Evolutionary conservation across 2,329 filamentous ascomycete species (phyloP), one percentile per base, ranked within the genome.

Genomic region (Aspergillus clavatus): DNA sequence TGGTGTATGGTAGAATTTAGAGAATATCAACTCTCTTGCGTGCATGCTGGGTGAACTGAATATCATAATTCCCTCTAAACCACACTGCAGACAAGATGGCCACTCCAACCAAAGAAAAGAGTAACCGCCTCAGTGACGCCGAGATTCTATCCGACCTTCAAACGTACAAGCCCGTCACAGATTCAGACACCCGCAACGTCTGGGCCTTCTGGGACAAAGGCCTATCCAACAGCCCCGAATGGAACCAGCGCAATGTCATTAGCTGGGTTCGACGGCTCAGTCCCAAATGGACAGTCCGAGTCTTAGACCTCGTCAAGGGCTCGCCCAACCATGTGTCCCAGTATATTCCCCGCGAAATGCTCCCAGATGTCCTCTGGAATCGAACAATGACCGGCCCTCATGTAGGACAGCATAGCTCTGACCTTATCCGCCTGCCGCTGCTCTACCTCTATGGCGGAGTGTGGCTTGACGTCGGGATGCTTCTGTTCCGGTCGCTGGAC

Each of bases 171-270:
- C 26, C 26, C 26, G 26, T 27, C 26, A 27, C 26, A 3, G 26
- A 27, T 27, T 27, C 26, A 27, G 26, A 27, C 26, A 27, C 26
- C 26, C 26, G 26, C 26, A 73, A 73, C 39, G 55, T 73, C 1
- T 73, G 71, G 71, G 67, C 69, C 4, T 73, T 64, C 51, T 73
- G 70, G 70, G 57, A 72, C 48, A 43, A 61, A 2, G 70, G 70
- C 3, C 59, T 66, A 22, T 24, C 56, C 3, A 45, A 47, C 6
- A 72, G 72, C 61, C 69, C 66, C 6, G 57, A 61, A 8, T 68
- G 67, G 52, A 65, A 63, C 37, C 60, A 61, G 33, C 56, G 58
- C 19, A 74, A 69, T 21, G 60, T 74, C 0, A 35, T 71, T 7
- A 67, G 67, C 44, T 74, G 71, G 72, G 67, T 71, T 11, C 63